Evolutionary conservation across 352 stramenopile genomes (phyloP).

Genomic region (Pythium phragmitis): DNA sequence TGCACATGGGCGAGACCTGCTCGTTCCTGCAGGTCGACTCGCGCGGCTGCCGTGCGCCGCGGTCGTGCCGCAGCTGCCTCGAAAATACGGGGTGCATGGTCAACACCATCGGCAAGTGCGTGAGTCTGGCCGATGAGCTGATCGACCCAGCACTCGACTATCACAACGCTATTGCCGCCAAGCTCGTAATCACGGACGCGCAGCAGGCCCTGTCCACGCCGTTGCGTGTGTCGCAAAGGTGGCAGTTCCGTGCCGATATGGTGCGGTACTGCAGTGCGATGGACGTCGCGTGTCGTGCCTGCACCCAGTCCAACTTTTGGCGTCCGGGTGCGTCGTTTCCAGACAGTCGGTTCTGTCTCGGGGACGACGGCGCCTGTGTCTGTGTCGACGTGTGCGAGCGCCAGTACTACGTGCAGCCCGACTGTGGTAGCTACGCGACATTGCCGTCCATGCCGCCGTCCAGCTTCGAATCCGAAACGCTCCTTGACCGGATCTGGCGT

Average conservation of each 20-base stretch:
- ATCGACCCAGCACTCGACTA: conserved; percentile 7
- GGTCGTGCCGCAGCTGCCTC: conserved; percentile 18
- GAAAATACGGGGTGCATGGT: conserved; percentile 18
- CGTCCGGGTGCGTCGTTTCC: conserved; percentile 2
- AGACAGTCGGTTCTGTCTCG: conserved; percentile 17
- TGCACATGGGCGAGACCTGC: conserved; percentile 11
- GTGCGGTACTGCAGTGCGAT: conserved; percentile 7
- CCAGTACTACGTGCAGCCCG: background rate
- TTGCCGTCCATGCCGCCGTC: background rate
- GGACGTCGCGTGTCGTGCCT: conserved; percentile 1
- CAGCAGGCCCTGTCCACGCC: background rate
- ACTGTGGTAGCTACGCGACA: conserved; percentile 1
- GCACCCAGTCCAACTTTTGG: conserved; percentile 14
- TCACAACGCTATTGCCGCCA: background rate
- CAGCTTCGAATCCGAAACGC: background rate
- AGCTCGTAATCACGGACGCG: background rate
- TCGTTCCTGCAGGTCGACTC: background rate
- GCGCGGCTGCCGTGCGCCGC: conserved; percentile 10
- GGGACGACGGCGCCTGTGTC: conserved; percentile 9
- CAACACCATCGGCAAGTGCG: conserved; percentile 8
- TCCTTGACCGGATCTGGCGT: conserved; percentile 8
- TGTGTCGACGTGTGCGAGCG: conserved; percentile 21
- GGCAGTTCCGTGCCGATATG: conserved; percentile 6
- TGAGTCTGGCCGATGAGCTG: background rate
- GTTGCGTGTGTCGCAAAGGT: conserved; percentile 3